Evolutionary conservation across 2,329 filamentous ascomycete genomes (phyloP).

Genomic region (Neonectria faginata): DNA sequence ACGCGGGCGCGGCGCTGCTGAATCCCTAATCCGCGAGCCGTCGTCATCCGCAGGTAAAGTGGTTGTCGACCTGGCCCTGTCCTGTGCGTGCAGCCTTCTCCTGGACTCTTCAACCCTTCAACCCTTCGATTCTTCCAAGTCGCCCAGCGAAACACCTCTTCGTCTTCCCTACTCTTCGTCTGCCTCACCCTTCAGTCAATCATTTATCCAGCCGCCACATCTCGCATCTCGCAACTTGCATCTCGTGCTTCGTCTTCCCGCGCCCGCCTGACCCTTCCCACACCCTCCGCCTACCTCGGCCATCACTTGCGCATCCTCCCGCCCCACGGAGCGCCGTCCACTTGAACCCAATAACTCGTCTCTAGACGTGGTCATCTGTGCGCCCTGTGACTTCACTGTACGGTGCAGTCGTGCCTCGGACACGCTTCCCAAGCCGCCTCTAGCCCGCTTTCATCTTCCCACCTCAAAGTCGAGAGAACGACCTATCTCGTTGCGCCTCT

Average conservation of each 20-base stretch:
- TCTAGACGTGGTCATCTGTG: slow-evolving; percentile 29
- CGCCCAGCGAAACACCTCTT: not conserved
- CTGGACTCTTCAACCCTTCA: slow-evolving; percentile 18
- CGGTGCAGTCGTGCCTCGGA: slow-evolving; percentile 1
- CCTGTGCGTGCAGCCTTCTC: not conserved
- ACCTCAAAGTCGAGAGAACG: slow-evolving; percentile 7
- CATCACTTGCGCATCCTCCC: slow-evolving; percentile 23
- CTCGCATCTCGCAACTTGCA: slow-evolving; percentile 15
- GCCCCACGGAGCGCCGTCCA: slow-evolving; percentile 26
- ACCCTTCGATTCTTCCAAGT: slow-evolving; percentile 13
- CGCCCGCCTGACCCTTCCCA: slow-evolving; percentile 38
- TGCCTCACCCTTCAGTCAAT: slow-evolving; percentile 41
- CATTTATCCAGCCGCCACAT: slow-evolving; percentile 34
- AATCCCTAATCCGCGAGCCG: slow-evolving; percentile 24
- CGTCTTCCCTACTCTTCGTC: slow-evolving; percentile 19
- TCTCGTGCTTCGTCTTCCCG: slow-evolving; percentile 23
- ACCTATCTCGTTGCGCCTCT: slow-evolving; percentile 6
- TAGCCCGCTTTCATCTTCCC: slow-evolving; percentile 11
- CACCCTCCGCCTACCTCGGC: slow-evolving; percentile 24
- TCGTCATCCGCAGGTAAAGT: slow-evolving; percentile 22
- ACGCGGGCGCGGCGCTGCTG: slow-evolving; percentile 24
- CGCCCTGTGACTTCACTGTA: not conserved
- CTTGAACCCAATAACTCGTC: slow-evolving; percentile 20
- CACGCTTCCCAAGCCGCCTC: slow-evolving; percentile 13
- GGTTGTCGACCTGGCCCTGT: slow-evolving; percentile 23